These are phyloP conservation scores for Boletellus ananas DNA, from an alignment of 768 basidiomycete genomes.

Conservation along the genomic window DNA sequence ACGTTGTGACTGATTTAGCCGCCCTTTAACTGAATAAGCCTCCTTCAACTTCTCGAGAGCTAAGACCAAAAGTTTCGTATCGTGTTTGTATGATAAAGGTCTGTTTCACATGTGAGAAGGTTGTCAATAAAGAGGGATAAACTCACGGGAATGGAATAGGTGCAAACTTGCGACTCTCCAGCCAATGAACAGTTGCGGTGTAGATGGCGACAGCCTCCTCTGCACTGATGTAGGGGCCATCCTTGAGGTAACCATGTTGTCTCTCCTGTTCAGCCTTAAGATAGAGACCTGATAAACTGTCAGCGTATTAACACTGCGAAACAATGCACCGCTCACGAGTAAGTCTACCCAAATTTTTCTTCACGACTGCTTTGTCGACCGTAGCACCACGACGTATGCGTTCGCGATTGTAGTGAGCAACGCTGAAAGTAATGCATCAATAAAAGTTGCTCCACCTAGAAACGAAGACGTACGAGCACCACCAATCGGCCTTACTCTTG, in stretches of 20 bases:
- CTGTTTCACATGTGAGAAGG: conserved; percentile 32
- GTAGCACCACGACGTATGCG: conserved; percentile 96
- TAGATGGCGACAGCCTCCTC: conserved; percentile 99
- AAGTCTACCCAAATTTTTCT: conserved; percentile 97
- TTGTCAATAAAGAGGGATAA: background rate
- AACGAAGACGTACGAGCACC: conserved; percentile 67
- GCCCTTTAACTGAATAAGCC: conserved; percentile 96
- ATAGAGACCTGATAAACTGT: conserved; percentile 61
- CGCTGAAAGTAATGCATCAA: conserved; percentile 38
- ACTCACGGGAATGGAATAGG: conserved; percentile 96
- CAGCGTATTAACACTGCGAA: background rate
- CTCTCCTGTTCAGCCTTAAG: conserved; percentile 99
- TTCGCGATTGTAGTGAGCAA: conserved; percentile 97
- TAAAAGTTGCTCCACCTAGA: background rate
- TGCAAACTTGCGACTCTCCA: conserved; percentile 96
- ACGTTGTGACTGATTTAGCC: conserved; percentile 95
- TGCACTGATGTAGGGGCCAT: conserved; percentile 97
- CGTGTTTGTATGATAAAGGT: conserved; percentile 97
- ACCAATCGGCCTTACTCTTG: conserved; percentile 99
- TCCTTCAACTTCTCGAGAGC: conserved; percentile 98
- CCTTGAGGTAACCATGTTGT: conserved; percentile 98
- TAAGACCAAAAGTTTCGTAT: conserved; percentile 94
- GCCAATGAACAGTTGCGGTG: conserved; percentile 98
- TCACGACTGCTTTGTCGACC: conserved; percentile 97
- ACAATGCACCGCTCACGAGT: conserved; percentile 59